Evolutionary conservation across 345 rosid genomes (phyloP), one percentile per base, ranked within the genome.

Genomic region (Hevea brasiliensis): DNA sequence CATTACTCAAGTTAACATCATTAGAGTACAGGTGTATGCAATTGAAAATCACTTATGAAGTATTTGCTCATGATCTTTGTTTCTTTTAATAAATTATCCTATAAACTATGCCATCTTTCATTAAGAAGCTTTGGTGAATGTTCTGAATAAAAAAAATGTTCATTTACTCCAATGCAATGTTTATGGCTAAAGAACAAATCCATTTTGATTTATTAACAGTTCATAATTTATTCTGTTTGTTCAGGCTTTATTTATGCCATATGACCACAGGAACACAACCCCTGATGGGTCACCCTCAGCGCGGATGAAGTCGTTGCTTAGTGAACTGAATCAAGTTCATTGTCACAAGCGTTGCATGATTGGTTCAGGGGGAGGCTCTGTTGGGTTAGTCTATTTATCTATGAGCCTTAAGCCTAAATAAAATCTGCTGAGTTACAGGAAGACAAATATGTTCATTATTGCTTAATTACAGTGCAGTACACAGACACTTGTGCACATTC

Each of bases 331-430:
- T 77, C 80, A 79, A 69, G 78, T 72, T 56, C 96, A 92, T 77
- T 95, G 92, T 86, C 87, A 86, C n/a, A 80, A 83, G 40, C 97
- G 79, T 63, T 95, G 98, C 86, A 84, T 91, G 90, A 84, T 88
- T 72, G 99, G 99, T 29, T 91, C 94, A 0, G 99, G 98, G 1
- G 99, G 99, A 72, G 96, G 94, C 78, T 93, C 99, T 70, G 99
- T 95, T 61, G 98, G 99, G 99, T 95, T 68, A 76, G 97, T 85
- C 23, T 61, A 44, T 41, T 74, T 56, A 78, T 27, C 61, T 64
- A 63, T 27, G 21, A n/a, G 11, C 57, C 6, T 59, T 2, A 27
- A 13, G 18, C 26, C 41, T 26, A 65, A 45, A 6, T 27, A 44
- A 59, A 26, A 65, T 65, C 32, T 41, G 40, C 6, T 26, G 6